These are phyloP conservation scores for Pythium sp. DNA, from an alignment of 352 stramenopile species.

Conservation along the genomic window DNA sequence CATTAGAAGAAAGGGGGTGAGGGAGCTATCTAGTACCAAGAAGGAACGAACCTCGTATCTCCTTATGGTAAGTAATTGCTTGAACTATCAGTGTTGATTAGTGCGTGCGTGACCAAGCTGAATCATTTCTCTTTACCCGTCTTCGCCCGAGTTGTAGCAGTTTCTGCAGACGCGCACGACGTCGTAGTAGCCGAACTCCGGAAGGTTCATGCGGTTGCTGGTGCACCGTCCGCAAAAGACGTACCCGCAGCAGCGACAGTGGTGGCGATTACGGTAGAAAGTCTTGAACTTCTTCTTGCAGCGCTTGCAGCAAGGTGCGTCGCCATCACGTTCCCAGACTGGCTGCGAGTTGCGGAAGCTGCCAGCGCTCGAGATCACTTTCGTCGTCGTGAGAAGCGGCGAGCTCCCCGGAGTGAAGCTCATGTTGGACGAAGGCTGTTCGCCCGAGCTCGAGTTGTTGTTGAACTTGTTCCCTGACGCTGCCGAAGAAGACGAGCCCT, in stretches of 20 bases:
- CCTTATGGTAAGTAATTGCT: background rate
- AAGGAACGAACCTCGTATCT: background rate
- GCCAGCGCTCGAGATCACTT: constrained; percentile 54
- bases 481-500: constrained; percentile 16
- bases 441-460: constrained; percentile 7
- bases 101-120: background rate
- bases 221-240: constrained; percentile 82
- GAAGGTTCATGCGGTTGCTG: constrained; percentile 82
- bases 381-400: constrained; percentile 57
- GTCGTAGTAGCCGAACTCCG: constrained; percentile 87
- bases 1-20: background rate
- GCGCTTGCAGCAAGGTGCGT: constrained; percentile 81
- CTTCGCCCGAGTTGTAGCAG: constrained; percentile 81
- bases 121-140: constrained; percentile 23
- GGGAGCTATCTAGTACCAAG: background rate
- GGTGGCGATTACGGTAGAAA: constrained; percentile 75
- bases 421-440: constrained; percentile 27
- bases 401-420: constrained; percentile 63
- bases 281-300: constrained; percentile 91
- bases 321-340: constrained; percentile 80
- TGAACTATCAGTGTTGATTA: background rate
- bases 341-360: constrained; percentile 76
- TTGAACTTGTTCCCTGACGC: constrained; percentile 13
- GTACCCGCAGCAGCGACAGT: constrained; percentile 84
- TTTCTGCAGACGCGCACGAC: constrained; percentile 77